These are phyloP conservation scores for Leptomonas pyrrhocoris DNA, from an alignment of 208 protist genomes.

Conservation along the genomic window DNA sequence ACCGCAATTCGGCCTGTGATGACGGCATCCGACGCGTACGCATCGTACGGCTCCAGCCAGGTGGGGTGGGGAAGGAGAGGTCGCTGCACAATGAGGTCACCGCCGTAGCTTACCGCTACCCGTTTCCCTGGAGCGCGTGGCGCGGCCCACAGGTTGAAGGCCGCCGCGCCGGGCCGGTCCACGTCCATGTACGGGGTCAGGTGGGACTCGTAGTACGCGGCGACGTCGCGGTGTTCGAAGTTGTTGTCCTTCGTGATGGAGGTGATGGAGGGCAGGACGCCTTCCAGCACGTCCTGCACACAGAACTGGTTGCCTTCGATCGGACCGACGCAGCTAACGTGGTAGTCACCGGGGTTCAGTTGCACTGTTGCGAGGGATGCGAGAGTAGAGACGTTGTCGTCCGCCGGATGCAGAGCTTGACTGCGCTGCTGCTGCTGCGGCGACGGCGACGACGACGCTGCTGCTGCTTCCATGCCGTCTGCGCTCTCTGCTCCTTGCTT, in stretches of 20 bases:
- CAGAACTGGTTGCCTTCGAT: constrained; percentile 58
- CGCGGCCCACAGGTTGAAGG: constrained; percentile 79
- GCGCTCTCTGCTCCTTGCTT: neutral
- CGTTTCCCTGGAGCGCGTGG: constrained; percentile 42
- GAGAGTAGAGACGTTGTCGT: constrained; percentile 40
- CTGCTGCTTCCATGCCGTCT: neutral
- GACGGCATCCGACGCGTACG: constrained; percentile 43
- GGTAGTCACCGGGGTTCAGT: constrained; percentile 74
- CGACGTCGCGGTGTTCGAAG: constrained; percentile 46
- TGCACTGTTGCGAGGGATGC: constrained; percentile 41
- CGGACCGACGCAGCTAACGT: constrained; percentile 81
- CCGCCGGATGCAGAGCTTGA: constrained; percentile 12
- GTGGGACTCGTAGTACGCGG: constrained; percentile 67
- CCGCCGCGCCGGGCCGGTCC: constrained; percentile 60
- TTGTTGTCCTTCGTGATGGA: constrained; percentile 33
- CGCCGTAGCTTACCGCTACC: constrained; percentile 47
- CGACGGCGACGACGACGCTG: too few relatives aligned
- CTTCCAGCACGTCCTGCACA: constrained; percentile 67
- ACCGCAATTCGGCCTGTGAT: constrained; percentile 76
- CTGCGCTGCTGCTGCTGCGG: too few relatives aligned
- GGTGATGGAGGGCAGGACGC: constrained; percentile 49
- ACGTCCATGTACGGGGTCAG: constrained; percentile 61
- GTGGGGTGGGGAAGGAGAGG: constrained; percentile 28
- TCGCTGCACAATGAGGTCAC: constrained; percentile 35
- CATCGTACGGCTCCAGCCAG: constrained; percentile 31